These are phyloP conservation scores for Phytophthora melonis DNA, from an alignment of 352 stramenopile genomes.

Conservation along the genomic window DNA sequence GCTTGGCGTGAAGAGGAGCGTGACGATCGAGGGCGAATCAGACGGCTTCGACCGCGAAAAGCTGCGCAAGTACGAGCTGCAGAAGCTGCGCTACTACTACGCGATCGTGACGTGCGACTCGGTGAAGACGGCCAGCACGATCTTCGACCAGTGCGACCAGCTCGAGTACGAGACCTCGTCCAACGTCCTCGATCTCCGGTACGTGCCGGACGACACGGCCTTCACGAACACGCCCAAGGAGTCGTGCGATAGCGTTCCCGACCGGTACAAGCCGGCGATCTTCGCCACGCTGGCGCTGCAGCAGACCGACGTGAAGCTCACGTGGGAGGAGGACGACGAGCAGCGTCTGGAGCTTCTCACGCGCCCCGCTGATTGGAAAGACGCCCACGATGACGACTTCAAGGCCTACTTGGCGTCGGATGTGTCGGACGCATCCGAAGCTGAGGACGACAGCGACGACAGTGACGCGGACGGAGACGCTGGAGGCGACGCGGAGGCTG, in stretches of 20 bases:
- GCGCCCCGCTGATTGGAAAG: slow-evolving; percentile 79
- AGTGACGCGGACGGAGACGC: slow-evolving; percentile 39
- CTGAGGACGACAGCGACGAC: slow-evolving; percentile 58
- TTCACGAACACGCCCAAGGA: slow-evolving; percentile 92
- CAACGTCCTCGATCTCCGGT: slow-evolving; percentile 95
- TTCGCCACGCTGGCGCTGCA: slow-evolving; percentile 95
- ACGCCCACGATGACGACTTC: slow-evolving; percentile 94
- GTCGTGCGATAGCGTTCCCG: slow-evolving; percentile 82
- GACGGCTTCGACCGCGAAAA: slow-evolving; percentile 95
- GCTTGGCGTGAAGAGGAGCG: slow-evolving; percentile 72
- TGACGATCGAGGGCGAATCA: slow-evolving; percentile 55
- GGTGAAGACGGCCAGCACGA: slow-evolving; percentile 89
- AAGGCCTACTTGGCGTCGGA: slow-evolving; percentile 94
- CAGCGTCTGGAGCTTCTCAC: slow-evolving; percentile 90
- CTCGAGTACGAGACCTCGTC: slow-evolving; percentile 98
- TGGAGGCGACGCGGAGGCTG: slow-evolving; percentile 14
- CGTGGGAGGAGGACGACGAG: slow-evolving; percentile 96
- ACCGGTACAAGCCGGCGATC: slow-evolving; percentile 95
- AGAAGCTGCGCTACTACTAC: slow-evolving; percentile 99
- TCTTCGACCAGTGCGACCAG: slow-evolving; percentile 97
- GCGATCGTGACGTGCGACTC: slow-evolving; percentile 95
- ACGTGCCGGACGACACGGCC: slow-evolving; percentile 92
- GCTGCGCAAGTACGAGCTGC: slow-evolving; percentile 96
- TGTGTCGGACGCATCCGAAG: slow-evolving; percentile 66
- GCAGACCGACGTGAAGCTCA: slow-evolving; percentile 94